Base-by-base conservation (phyloP, 257 asterid genomes). In the Thymus mandschuricus region DNA sequence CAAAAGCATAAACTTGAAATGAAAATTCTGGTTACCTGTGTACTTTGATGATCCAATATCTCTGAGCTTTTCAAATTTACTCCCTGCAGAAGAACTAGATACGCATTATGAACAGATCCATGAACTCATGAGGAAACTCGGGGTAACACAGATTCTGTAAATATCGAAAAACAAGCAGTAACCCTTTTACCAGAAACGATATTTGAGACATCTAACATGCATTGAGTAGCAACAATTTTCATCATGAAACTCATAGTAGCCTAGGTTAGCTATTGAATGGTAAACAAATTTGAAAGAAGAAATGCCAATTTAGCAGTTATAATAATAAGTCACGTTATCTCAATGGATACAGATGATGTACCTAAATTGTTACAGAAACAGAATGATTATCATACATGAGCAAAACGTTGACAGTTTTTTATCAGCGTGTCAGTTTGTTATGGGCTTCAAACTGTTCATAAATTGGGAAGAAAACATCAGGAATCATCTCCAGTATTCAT, bases 61-160 rank as follows among this genome's bases (percentile, higher is more conserved):
- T 92, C 94, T 15, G 96, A 92, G 77, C 98, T 90, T 82, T 88
- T 92, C 83, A 92, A 70, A 78, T 92, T 90, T 74, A 90, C 97
- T 50, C 96, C 96, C 98, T 90, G 95, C 92, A 88, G 46, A 74
- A 79, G 72, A 83, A 78, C 68, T 71, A 68, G 75, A 80, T 69
- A 54, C 64, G 60, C 28, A 81, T 76, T 64, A 81, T 27, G 51
- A 74, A 69, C 60, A 63, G 65, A 41, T 73, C 46, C 74, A 46
- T 54, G 62, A 56, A 62, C 51, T 49, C 50, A 46, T 40, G 68
- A 34, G 15, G 6, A 68, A 30, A 67, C 30, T 27, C 46, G 6
- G 35, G 50, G 27, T 38, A 21, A 54, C 41, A 75, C 21, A 41
- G 41, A 4, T 7, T 1, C 51, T 58, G 11, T 33, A n/a, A 60